Percentiles rank a stretch among this genome's conserved stretches.
These are phyloP conservation scores for Tolypocladium nubicola DNA, from an alignment of 2,329 filamentous ascomycete genomes.

Conservation along the genomic window DNA sequence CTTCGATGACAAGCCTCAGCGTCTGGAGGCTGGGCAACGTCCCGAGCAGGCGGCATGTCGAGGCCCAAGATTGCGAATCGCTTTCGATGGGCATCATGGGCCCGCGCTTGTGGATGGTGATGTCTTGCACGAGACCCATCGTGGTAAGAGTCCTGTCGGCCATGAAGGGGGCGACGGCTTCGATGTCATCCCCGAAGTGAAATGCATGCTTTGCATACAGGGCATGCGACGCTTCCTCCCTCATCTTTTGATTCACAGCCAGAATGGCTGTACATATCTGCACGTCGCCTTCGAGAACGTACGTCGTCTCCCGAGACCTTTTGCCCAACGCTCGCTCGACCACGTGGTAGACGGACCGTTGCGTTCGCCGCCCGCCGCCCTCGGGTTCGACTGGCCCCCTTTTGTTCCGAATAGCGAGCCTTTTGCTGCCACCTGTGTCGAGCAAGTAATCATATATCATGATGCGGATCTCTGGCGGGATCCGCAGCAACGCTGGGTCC, in stretches of 20 bases:
- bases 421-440: slow-evolving; percentile 24
- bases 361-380: background rate
- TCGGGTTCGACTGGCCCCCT: too few relatives aligned
- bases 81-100: slow-evolving; percentile 26
- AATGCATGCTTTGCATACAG: slow-evolving; percentile 47
- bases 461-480: slow-evolving; percentile 31
- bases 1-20: slow-evolving; percentile 42
- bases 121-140: slow-evolving; percentile 33
- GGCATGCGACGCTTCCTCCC: slow-evolving; percentile 43
- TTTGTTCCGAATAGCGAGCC: slow-evolving; percentile 28
- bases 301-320: slow-evolving; percentile 41
- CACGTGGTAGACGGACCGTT: slow-evolving; percentile 28
- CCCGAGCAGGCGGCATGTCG: slow-evolving; percentile 38
- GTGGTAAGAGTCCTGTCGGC: slow-evolving; percentile 40
- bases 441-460: slow-evolving; percentile 34
- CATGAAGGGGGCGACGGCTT: slow-evolving; percentile 50
- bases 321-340: slow-evolving; percentile 28
- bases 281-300: slow-evolving; percentile 19
- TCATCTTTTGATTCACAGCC: slow-evolving; percentile 33
- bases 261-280: slow-evolving; percentile 34
- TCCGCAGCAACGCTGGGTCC: slow-evolving; percentile 17
- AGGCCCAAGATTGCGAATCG: slow-evolving; percentile 40
- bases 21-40: slow-evolving; percentile 26
- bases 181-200: slow-evolving; percentile 48
- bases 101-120: slow-evolving; percentile 45